Evolutionary conservation across 208 protist species (phyloP).

Genomic region (Wallacemonas collosoma): DNA sequence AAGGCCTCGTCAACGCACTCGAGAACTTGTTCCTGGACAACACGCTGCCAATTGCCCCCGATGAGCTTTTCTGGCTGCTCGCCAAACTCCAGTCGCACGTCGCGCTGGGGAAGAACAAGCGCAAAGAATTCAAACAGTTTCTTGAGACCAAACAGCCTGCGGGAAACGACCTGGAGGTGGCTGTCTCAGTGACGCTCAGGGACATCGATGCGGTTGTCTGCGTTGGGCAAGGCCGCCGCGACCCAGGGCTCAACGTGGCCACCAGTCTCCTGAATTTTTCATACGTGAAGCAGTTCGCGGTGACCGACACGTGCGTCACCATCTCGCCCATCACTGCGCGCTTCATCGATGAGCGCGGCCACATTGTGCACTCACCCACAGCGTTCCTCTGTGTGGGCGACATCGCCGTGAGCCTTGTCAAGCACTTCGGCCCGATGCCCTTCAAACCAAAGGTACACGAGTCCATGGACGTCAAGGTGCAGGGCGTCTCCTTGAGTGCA

Average conservation of each 20-base stretch:
- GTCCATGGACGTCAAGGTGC: slow-evolving; percentile 52
- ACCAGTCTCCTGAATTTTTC: slow-evolving; percentile 61
- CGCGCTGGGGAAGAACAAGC: slow-evolving; percentile 69
- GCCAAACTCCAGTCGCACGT: slow-evolving; percentile 78
- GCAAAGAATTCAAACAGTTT: slow-evolving; percentile 76
- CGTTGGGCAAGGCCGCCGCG: slow-evolving; percentile 21
- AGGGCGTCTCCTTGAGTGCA: slow-evolving; percentile 58
- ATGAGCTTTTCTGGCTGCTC: slow-evolving; percentile 88
- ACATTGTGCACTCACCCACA: slow-evolving; percentile 6
- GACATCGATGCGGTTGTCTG: slow-evolving; percentile 49
- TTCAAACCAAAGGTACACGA: slow-evolving; percentile 72
- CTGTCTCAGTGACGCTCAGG: slow-evolving; percentile 47
- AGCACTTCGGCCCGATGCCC: slow-evolving; percentile 82
- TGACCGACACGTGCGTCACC: slow-evolving; percentile 57
- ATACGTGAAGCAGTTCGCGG: slow-evolving; percentile 67
- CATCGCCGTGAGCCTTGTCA: slow-evolving; percentile 49
- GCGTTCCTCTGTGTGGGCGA: slow-evolving; percentile 58
- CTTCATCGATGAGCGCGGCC: slow-evolving; percentile 30
- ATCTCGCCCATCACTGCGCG: slow-evolving; percentile 58
- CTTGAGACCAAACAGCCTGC: slow-evolving; percentile 57
- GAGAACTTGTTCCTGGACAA: slow-evolving; percentile 77
- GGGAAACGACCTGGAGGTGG: slow-evolving; percentile 70
- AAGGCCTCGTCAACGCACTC: slow-evolving; percentile 55
- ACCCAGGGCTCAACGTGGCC: slow-evolving; percentile 40
- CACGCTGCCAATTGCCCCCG: slow-evolving; percentile 56